A percentile compares a stretch with the other conserved stretches of the same genome.
These are phyloP conservation scores for Cercospora nicotianae DNA, from an alignment of 2,329 filamentous ascomycete genomes.

Conservation along the genomic window DNA sequence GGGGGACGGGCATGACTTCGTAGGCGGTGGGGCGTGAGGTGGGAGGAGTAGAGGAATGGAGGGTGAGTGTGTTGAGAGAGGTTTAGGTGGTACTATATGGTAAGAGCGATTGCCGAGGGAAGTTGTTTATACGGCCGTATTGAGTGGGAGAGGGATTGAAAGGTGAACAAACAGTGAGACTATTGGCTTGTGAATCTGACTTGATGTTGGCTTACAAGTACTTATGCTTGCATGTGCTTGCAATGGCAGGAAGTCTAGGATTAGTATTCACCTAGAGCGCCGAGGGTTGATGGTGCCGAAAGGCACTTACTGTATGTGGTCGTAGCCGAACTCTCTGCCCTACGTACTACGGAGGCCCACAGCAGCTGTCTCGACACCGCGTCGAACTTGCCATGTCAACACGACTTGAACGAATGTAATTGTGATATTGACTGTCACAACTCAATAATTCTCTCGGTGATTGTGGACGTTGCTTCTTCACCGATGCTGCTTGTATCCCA, in stretches of 20 bases:
- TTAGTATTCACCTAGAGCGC: background rate
- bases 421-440: no score
- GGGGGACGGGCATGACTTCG: slow-evolving; percentile 62
- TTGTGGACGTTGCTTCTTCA: no score
- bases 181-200: background rate
- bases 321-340: background rate
- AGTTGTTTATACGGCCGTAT: background rate
- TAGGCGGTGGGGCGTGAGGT: no score
- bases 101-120: background rate
- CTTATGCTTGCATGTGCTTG: background rate
- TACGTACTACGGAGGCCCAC: background rate
- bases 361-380: background rate
- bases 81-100: background rate
- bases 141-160: background rate
- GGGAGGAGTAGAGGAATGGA: background rate
- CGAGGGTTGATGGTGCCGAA: background rate
- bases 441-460: no score
- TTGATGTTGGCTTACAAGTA: background rate
- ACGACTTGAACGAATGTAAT: background rate
- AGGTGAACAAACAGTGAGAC: background rate
- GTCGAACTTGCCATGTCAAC: background rate
- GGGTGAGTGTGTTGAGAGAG: background rate
- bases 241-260: background rate
- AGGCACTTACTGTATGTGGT: background rate
- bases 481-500: no score